Conservation (phyloP, 2,329 filamentous ascomycete genomes). For the Penicillium sp. region DNA sequence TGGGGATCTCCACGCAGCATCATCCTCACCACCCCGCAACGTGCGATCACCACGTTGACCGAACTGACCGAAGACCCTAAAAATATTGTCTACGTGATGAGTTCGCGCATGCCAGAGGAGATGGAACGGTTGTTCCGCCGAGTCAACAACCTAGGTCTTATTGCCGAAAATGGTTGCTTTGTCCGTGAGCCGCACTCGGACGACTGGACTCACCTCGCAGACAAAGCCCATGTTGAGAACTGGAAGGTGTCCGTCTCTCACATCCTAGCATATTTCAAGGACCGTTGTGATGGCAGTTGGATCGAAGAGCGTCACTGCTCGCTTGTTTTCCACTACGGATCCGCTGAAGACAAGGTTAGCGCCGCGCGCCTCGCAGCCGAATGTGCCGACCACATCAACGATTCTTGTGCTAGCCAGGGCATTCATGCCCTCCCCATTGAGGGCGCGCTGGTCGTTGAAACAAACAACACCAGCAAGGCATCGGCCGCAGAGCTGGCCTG, state of each 20-base stretch:
- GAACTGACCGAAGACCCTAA: slow-evolving; percentile 75
- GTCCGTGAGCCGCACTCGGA: slow-evolving; percentile 67
- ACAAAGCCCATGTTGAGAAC: slow-evolving; percentile 64
- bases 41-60: slow-evolving; percentile 77
- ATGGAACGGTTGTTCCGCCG: slow-evolving; percentile 81
- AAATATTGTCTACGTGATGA: slow-evolving; percentile 94
- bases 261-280: slow-evolving; percentile 85
- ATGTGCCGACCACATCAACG: slow-evolving; percentile 92
- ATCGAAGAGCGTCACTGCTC: slow-evolving; percentile 92
- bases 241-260: slow-evolving; percentile 84
- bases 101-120: slow-evolving; percentile 79
- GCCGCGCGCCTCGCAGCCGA: slow-evolving; percentile 81
- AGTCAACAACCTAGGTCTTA: slow-evolving; percentile 79
- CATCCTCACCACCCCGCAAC: slow-evolving; percentile 80
- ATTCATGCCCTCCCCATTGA: slow-evolving; percentile 82
- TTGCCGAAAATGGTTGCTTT: slow-evolving; percentile 94
- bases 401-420: slow-evolving; percentile 77
- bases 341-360: slow-evolving; percentile 70
- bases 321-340: slow-evolving; percentile 85
- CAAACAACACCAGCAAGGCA: slow-evolving; percentile 81
- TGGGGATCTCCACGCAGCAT: slow-evolving; percentile 83
- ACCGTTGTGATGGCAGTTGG: slow-evolving; percentile 82
- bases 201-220: slow-evolving; percentile 75
- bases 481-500: slow-evolving; percentile 76
- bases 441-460: slow-evolving; percentile 78